Evolutionary conservation across 306 rosid genomes (phyloP).

Genomic region (Clitoria ternatea): DNA sequence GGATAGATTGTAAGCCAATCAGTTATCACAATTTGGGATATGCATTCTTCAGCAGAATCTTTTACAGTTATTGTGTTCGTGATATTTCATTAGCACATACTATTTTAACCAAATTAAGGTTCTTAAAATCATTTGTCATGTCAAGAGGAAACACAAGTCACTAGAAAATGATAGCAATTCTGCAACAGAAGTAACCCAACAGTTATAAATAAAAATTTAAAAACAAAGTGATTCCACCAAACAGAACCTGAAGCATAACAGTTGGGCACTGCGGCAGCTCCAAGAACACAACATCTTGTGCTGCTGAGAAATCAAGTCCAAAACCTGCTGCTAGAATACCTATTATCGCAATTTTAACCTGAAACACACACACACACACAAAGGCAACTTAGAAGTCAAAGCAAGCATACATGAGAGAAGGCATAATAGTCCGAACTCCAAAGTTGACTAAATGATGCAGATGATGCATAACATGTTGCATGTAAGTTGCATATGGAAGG

Average conservation of each 20-base stretch:
- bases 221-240: slow-evolving; percentile 8
- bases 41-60: slow-evolving; percentile 13
- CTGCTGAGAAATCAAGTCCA: slow-evolving; percentile 93
- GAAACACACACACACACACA: too few relatives aligned
- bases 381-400: not conserved
- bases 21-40: not conserved
- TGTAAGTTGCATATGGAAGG: not conserved
- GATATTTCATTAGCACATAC: not conserved
- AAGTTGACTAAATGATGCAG: not conserved
- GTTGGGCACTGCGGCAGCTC: slow-evolving; percentile 87
- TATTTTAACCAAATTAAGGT: not conserved
- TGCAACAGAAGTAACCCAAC: not conserved
- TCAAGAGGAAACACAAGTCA: slow-evolving; percentile 2
- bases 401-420: not conserved
- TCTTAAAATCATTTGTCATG: slow-evolving; percentile 2
- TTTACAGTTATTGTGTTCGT: not conserved
- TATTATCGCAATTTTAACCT: slow-evolving; percentile 88
- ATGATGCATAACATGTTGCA: not conserved
- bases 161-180: not conserved
- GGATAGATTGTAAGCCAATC: slow-evolving; percentile 1
- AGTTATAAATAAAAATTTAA: not conserved
- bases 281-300: slow-evolving; percentile 87
- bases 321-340: slow-evolving; percentile 92
- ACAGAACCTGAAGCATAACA: slow-evolving; percentile 81
- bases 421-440: slow-evolving; percentile 13